Evolutionary conservation across 495 filamentous ascomycete genomes (phyloP).

Genomic region (Trichocladium antarcticum): DNA sequence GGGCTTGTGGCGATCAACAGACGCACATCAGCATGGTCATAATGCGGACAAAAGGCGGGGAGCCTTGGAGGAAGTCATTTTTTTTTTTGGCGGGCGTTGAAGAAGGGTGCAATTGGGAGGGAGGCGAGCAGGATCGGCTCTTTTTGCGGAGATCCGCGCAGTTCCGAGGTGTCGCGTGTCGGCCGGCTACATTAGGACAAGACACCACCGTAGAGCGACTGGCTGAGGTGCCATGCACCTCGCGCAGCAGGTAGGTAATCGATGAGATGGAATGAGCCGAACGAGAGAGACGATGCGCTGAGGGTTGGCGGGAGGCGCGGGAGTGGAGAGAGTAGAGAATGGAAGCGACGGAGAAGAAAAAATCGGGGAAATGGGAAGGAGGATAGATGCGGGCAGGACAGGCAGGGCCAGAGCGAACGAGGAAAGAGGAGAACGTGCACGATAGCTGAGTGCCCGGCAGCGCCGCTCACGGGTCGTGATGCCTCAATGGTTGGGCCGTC

Average conservation of each 20-base stretch:
- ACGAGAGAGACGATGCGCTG: neutral
- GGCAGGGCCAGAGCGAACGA: neutral
- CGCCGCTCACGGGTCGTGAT: constrained; percentile 9
- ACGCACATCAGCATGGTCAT: constrained; percentile 21
- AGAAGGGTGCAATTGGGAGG: neutral
- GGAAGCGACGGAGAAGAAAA: neutral
- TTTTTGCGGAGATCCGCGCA: constrained; percentile 1
- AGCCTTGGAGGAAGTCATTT: constrained; percentile 18
- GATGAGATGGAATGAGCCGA: no score
- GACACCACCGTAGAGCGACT: no score
- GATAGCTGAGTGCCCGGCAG: constrained; percentile 8
- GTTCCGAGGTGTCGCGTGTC: neutral
- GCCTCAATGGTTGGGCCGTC: constrained; percentile 7
- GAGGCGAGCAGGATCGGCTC: neutral
- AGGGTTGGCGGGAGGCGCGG: neutral
- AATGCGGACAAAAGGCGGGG: constrained; percentile 13
- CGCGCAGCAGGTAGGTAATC: no score
- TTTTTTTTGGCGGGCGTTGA: constrained; percentile 8
- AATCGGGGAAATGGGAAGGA: neutral
- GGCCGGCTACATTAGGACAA: constrained; percentile 1
- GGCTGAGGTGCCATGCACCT: no score
- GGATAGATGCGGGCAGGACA: neutral
- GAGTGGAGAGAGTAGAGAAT: neutral
- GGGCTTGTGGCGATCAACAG: constrained; percentile 17
- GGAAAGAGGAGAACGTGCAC: neutral